phyloP scores from a whole-genome alignment of 495 filamentous ascomycete species.

The Daldinia grandis region DNA sequence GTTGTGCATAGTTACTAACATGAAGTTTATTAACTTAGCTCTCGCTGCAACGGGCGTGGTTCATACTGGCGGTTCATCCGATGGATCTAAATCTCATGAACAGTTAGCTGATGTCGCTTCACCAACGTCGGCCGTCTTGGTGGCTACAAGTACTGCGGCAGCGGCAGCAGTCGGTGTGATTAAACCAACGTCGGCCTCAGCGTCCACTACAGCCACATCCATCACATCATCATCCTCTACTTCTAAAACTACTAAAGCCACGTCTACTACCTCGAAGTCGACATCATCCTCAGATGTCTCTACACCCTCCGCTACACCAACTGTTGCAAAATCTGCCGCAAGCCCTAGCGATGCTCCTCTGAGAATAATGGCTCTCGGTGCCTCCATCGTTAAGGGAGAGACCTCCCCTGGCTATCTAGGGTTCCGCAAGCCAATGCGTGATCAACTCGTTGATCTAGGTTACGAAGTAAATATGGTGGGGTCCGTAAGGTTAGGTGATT shows the following conservation, averaged over 20 bases:
- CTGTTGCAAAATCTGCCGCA: slow-evolving; percentile 1
- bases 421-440: slow-evolving; percentile 57
- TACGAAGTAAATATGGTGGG: slow-evolving; percentile 47
- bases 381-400: slow-evolving; percentile 64
- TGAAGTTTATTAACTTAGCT: background rate
- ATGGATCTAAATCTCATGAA: slow-evolving; percentile 9
- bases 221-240: background rate
- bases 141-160: background rate
- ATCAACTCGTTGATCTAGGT: slow-evolving; percentile 41
- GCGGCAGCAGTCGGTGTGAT: slow-evolving; percentile 5
- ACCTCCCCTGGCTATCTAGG: slow-evolving; percentile 59
- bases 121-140: slow-evolving; percentile 1
- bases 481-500: slow-evolving; percentile 43
- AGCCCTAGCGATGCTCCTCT: slow-evolving; percentile 38
- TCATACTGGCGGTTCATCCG: slow-evolving; percentile 15
- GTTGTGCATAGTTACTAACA: slow-evolving; percentile 14
- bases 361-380: slow-evolving; percentile 63
- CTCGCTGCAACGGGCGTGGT: slow-evolving; percentile 28
- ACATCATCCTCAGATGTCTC: background rate
- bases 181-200: background rate
- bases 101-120: slow-evolving; percentile 5
- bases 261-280: background rate
- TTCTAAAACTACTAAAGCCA: background rate
- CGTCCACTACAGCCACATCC: slow-evolving; percentile 1
- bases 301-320: slow-evolving; percentile 4